A percentile compares a stretch with the other conserved stretches of the same genome.
These are phyloP conservation scores for Stenogyne calaminthoides DNA, from an alignment of 305 asterid species.

Conservation along the genomic window DNA sequence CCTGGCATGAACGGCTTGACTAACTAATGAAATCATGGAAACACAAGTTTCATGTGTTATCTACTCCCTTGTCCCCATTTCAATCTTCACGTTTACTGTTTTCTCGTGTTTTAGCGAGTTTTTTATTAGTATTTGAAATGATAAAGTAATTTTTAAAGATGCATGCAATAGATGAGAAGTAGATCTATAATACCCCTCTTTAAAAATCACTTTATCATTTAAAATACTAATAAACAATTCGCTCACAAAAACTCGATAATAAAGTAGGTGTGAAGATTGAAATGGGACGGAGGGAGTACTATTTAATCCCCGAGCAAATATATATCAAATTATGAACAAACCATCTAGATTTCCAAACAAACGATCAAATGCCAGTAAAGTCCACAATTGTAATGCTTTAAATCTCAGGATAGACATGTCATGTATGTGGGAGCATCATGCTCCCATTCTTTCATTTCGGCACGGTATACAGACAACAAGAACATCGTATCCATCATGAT, in stretches of 20 bases:
- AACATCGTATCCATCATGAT: conserved; percentile 15
- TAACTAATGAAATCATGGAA: background rate
- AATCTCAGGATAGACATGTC: background rate
- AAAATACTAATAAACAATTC: too few species aligned
- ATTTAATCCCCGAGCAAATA: background rate
- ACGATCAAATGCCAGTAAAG: background rate
- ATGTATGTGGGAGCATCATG: background rate
- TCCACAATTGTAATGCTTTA: background rate
- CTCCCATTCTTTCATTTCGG: background rate
- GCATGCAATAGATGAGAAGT: too few species aligned
- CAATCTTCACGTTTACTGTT: too few species aligned
- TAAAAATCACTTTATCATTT: too few species aligned
- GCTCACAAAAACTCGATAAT: too few species aligned
- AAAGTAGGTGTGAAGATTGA: too few species aligned
- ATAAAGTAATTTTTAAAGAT: too few species aligned
- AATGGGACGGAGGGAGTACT: too few species aligned
- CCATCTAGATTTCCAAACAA: conserved; percentile 12
- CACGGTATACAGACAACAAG: conserved; percentile 11
- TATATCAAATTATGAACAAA: background rate
- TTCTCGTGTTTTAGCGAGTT: too few species aligned
- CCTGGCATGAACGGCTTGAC: background rate
- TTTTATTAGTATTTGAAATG: too few species aligned
- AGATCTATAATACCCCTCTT: too few species aligned
- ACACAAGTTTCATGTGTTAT: background rate
- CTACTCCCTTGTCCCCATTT: too few species aligned